Evolutionary conservation across 371 early-diverging fungal genomes (phyloP).

Genomic region (Sporodiniella umbellata): DNA sequence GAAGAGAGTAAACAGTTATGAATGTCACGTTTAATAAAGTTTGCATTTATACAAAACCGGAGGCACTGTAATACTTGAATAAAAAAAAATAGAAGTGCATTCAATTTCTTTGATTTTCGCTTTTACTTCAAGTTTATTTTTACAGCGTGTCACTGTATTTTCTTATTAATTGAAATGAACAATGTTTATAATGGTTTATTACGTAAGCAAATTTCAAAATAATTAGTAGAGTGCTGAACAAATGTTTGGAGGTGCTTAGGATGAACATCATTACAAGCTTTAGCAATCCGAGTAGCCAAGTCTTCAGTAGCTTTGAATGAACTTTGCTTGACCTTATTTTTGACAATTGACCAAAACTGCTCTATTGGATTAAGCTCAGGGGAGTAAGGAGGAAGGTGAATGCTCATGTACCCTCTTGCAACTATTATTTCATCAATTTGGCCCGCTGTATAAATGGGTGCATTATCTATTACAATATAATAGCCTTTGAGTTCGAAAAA

Average conservation of each 20-base stretch:
- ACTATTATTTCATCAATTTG: slow-evolving; percentile 7
- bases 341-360: slow-evolving; percentile 1
- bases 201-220: too few species aligned
- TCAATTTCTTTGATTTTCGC: too few species aligned
- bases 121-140: too few species aligned
- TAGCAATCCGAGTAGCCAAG: slow-evolving; percentile 3
- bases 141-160: too few species aligned
- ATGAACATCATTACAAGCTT: slow-evolving; percentile 14
- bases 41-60: slow-evolving; percentile 4
- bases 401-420: slow-evolving; percentile 9
- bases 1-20: slow-evolving; percentile 7
- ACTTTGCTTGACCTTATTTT: slow-evolving; percentile 6
- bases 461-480: slow-evolving; percentile 11
- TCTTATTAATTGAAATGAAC: too few species aligned
- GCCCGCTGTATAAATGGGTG: slow-evolving; percentile 10
- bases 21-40: slow-evolving; percentile 3
- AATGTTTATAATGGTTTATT: too few species aligned
- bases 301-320: slow-evolving; percentile 4
- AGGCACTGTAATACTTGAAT: too few species aligned
- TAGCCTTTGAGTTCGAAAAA: slow-evolving; percentile 13
- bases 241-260: slow-evolving; percentile 7
- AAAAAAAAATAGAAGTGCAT: too few species aligned
- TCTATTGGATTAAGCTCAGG: slow-evolving; percentile 16
- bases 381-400: slow-evolving; percentile 10
- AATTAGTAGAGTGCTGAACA: too few species aligned